These are phyloP conservation scores for Salvia miltiorrhiza DNA, from an alignment of 257 asterid genomes.

Conservation along the genomic window DNA sequence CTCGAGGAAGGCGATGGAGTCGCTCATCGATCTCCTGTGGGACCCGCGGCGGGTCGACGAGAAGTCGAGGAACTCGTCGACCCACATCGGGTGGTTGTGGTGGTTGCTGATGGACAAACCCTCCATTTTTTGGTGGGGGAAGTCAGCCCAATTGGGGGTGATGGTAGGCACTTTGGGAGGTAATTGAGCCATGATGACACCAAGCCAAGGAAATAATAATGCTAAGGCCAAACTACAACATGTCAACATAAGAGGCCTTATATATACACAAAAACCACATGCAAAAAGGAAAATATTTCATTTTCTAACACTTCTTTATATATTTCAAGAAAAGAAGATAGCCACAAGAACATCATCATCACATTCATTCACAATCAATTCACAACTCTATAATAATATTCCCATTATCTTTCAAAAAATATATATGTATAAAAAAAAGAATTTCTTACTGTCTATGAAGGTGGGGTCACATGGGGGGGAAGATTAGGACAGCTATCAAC, in stretches of 20 bases:
- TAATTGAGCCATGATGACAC: conserved; percentile 61
- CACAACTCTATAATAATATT: conserved; percentile 16
- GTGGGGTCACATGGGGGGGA: conserved; percentile 78
- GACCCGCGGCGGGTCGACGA: conserved; percentile 62
- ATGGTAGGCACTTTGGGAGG: conserved; percentile 81
- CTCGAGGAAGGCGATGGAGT: conserved; percentile 74
- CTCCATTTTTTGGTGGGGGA: conserved; percentile 46
- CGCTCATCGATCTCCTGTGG: conserved; percentile 81
- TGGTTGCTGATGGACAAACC: conserved; percentile 11
- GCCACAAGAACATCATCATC: conserved; percentile 43
- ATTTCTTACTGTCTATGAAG: conserved; percentile 22
- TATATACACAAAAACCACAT: conserved; percentile 28
- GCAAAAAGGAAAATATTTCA: conserved; percentile 6
- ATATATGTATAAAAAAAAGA: neutral
- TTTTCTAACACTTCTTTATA: neutral
- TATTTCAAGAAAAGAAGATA: conserved; percentile 27
- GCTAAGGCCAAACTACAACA: conserved; percentile 27
- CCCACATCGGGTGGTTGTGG: conserved; percentile 46
- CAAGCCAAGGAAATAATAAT: neutral
- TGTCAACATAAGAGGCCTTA: conserved; percentile 19
- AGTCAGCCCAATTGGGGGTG: conserved; percentile 56
- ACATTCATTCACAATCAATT: too few relatives aligned
- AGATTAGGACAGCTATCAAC: conserved; percentile 87
- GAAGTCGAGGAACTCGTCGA: conserved; percentile 81
- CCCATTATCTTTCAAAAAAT: conserved; percentile 4